phyloP scores from a whole-genome alignment of 257 asterid species.

The Solanum okadae region DNA sequence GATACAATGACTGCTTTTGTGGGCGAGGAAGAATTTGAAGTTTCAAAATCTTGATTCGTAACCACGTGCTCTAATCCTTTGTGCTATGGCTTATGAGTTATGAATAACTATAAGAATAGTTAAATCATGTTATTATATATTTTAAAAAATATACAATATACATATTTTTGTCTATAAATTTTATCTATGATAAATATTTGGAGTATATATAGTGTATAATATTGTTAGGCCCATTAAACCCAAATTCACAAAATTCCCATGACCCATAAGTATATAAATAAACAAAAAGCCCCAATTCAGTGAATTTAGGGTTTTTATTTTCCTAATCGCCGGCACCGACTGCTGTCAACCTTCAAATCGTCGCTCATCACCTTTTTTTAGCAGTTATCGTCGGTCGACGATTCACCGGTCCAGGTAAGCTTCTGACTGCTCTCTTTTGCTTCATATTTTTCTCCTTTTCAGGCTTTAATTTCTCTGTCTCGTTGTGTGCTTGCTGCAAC shows the following conservation, averaged over 20 bases:
- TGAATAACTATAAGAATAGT: not conserved
- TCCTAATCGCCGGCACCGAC: not conserved
- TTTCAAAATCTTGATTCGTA: too few species aligned
- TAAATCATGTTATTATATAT: too few species aligned
- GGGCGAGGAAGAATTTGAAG: not conserved
- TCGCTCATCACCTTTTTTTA: not conserved
- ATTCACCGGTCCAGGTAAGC: not conserved
- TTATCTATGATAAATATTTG: not conserved
- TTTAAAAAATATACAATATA: too few species aligned
- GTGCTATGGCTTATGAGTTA: not conserved
- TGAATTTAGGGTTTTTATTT: not conserved
- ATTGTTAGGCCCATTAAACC: not conserved
- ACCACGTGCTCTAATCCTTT: too few species aligned
- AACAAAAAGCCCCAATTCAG: not conserved
- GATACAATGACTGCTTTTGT: not conserved
- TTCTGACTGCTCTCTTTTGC: not conserved
- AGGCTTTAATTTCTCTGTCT: not conserved
- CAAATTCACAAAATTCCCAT: not conserved
- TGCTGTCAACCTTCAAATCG: not conserved
- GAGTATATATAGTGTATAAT: not conserved
- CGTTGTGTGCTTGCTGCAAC: not conserved
- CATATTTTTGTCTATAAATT: too few species aligned
- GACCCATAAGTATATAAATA: not conserved
- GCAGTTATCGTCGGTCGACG: not conserved
- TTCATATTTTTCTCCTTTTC: not conserved